Percentiles rank a stretch among this genome's conserved stretches.
These are phyloP conservation scores for Colletotrichum gloeosporioides DNA, from an alignment of 2,329 filamentous ascomycete genomes.

Conservation along the genomic window DNA sequence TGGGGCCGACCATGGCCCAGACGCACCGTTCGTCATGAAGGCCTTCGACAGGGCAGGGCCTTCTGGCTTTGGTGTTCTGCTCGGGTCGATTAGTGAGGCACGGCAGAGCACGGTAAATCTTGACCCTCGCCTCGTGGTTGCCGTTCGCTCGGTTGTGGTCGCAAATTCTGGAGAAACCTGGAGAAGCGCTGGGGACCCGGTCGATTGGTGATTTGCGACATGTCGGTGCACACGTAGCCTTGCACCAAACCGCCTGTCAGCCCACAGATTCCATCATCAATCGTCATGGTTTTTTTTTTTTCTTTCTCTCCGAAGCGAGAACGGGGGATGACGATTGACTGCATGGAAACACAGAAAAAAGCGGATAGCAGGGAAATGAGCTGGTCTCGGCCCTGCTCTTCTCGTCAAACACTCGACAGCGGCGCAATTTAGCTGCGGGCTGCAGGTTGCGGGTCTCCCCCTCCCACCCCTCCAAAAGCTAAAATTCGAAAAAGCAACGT, in stretches of 20 bases:
- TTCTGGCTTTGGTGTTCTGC: background rate
- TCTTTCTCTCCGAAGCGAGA: background rate
- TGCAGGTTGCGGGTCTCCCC: background rate
- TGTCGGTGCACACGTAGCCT: background rate
- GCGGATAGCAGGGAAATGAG: background rate
- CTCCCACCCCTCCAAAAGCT: background rate
- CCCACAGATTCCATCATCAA: background rate
- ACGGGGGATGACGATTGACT: background rate
- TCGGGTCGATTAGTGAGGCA: background rate
- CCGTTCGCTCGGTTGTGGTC: background rate
- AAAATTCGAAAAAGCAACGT: conserved; percentile 9
- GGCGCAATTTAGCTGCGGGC: background rate
- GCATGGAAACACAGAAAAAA: background rate
- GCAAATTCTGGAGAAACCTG: background rate
- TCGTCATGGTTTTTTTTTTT: background rate
- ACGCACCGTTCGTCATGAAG: background rate
- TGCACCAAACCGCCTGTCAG: background rate
- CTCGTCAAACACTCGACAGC: background rate
- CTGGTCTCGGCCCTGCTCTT: background rate
- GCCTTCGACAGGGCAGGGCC: background rate
- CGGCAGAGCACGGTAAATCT: background rate
- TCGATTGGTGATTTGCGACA: background rate
- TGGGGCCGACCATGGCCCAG: background rate
- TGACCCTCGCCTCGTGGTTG: background rate
- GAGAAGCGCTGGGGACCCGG: background rate